phyloP scores from a whole-genome alignment of 805 yeast genomes.

The Candida ulmi region DNA sequence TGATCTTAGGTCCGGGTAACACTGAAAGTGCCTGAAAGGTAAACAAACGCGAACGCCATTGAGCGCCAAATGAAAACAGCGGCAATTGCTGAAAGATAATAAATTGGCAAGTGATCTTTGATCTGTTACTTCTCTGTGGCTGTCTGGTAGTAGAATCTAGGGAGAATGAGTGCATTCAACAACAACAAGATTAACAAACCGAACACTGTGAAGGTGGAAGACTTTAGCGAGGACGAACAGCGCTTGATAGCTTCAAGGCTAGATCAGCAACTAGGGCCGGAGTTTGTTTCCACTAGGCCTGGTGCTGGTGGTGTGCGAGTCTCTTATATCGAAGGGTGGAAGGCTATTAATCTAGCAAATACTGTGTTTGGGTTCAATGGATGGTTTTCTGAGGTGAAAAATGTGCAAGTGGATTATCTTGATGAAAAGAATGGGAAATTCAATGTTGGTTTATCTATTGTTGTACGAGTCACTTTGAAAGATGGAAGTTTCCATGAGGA shows the following conservation, averaged over 20 bases:
- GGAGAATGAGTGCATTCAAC: neutral
- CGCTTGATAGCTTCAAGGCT: conserved; percentile 18
- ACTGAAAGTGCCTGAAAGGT: too few species aligned
- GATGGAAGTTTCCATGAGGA: conserved; percentile 82
- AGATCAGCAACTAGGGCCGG: conserved; percentile 61
- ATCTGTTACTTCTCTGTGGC: too few species aligned
- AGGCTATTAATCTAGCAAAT: conserved; percentile 72
- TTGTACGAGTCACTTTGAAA: conserved; percentile 64
- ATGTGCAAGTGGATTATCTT: conserved; percentile 61
- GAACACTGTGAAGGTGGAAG: neutral
- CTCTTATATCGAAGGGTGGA: conserved; percentile 80
- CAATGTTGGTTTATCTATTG: conserved; percentile 64
- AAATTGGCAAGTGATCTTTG: too few species aligned
- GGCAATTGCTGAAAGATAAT: too few species aligned
- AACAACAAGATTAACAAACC: neutral
- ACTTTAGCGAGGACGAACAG: neutral
- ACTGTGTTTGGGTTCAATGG: conserved; percentile 81
- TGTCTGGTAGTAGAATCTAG: too few species aligned
- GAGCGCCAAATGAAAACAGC: too few species aligned
- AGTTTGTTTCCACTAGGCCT: conserved; percentile 67
- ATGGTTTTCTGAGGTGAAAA: conserved; percentile 70
- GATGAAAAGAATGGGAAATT: conserved; percentile 57
- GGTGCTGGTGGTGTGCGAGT: conserved; percentile 70
- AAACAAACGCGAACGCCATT: too few species aligned
- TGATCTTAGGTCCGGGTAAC: too few species aligned